Conservation (phyloP, 345 rosid species). For the Salix viminalis region DNA sequence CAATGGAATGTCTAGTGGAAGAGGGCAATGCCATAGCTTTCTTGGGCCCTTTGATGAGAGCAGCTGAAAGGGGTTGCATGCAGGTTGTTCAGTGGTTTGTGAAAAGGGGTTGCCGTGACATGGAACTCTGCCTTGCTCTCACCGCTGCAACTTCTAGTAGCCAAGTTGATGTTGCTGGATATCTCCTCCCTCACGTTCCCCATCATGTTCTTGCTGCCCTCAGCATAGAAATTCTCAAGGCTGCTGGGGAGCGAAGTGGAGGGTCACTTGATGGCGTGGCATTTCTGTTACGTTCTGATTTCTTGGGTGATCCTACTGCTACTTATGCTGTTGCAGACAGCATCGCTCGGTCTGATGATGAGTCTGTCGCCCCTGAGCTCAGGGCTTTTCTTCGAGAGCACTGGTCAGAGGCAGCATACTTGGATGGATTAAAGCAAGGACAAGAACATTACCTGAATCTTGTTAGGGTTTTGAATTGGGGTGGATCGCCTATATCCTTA, state of each 20-base stretch:
- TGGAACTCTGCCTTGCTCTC: constrained; percentile 95
- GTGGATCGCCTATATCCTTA: constrained; percentile 65
- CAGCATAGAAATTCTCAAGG: constrained; percentile 86
- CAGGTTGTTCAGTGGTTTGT: constrained; percentile 97
- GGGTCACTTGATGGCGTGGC: constrained; percentile 92
- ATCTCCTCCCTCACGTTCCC: constrained; percentile 87
- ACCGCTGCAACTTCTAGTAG: constrained; percentile 95
- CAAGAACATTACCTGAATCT: constrained; percentile 61
- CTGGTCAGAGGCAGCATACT: constrained; percentile 90
- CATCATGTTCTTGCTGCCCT: constrained; percentile 83
- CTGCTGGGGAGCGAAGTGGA: constrained; percentile 90
- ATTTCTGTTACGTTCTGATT: constrained; percentile 78
- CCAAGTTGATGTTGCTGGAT: constrained; percentile 75
- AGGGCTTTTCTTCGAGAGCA: constrained; percentile 65
- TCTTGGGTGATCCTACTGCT: constrained; percentile 75
- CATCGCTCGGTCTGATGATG: constrained; percentile 81
- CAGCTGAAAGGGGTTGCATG: constrained; percentile 92
- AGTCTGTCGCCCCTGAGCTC: constrained; percentile 68
- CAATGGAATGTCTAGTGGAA: constrained; percentile 97
- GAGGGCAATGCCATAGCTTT: constrained; percentile 94
- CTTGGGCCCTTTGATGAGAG: constrained; percentile 93
- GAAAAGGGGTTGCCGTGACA: constrained; percentile 75
- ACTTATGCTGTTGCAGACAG: constrained; percentile 82
- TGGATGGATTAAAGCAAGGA: constrained; percentile 69
- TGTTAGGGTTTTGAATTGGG: constrained; percentile 59